These are phyloP conservation scores for Climacium dendroides DNA, from an alignment of 225 moss, liverwort and hornwort species.

Conservation along the genomic window DNA sequence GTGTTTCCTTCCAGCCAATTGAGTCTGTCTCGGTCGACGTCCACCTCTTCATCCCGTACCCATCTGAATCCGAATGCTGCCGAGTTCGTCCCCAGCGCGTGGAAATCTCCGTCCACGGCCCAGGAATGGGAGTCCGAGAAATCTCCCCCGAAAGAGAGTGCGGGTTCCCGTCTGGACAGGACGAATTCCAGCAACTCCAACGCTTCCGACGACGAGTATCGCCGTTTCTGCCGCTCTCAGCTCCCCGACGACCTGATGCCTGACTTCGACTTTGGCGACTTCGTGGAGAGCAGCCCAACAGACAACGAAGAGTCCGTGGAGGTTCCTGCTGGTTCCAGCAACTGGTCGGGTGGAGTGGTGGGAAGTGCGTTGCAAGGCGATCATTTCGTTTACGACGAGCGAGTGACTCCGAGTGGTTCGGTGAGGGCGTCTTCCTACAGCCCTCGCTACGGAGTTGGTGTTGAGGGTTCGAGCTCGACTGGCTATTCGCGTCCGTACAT, in stretches of 20 bases:
- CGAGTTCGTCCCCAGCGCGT: slow-evolving; percentile 35
- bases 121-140: slow-evolving; percentile 3
- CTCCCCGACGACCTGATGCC: slow-evolving; percentile 50
- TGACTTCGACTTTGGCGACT: slow-evolving; percentile 38
- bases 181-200: slow-evolving; percentile 51
- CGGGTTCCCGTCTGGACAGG: slow-evolving; percentile 15
- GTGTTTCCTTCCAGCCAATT: not conserved
- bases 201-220: slow-evolving; percentile 48
- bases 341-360: slow-evolving; percentile 1
- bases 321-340: not conserved
- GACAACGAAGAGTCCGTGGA: slow-evolving; percentile 8
- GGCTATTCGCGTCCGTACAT: slow-evolving; percentile 26
- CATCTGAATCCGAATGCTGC: slow-evolving; percentile 44
- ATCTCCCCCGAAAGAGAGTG: not conserved
- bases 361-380: slow-evolving; percentile 12
- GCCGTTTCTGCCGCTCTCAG: slow-evolving; percentile 38
- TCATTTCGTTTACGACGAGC: slow-evolving; percentile 3
- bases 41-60: slow-evolving; percentile 8
- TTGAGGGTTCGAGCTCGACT: slow-evolving; percentile 23
- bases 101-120: not conserved
- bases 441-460: slow-evolving; percentile 3
- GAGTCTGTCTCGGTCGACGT: not conserved
- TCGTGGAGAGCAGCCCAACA: not conserved
- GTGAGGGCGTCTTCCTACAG: slow-evolving; percentile 9
- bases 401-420: not conserved